Conservation (phyloP, 345 rosid species). For the Corchorus capsularis region DNA sequence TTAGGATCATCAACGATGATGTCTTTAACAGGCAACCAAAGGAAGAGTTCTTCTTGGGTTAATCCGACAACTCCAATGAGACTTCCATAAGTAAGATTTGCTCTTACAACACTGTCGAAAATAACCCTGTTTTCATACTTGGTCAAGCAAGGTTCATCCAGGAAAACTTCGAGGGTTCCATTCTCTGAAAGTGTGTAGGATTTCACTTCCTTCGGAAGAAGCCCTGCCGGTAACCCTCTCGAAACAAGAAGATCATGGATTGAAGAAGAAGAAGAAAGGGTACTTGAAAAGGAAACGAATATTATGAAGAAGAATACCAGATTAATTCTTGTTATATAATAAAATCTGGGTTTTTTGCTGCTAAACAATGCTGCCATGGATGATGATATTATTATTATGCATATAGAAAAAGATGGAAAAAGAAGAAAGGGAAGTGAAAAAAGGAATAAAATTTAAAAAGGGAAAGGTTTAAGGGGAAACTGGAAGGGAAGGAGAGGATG, state of each 20-base stretch:
- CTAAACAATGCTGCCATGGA: constrained; percentile 36
- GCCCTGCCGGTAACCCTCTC: constrained; percentile 81
- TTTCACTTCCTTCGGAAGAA: constrained; percentile 74
- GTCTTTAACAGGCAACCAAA: constrained; percentile 87
- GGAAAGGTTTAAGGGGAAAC: constrained; percentile 18
- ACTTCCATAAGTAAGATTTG: constrained; percentile 77
- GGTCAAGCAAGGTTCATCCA: constrained; percentile 76
- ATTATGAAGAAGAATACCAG: constrained; percentile 10
- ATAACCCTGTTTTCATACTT: constrained; percentile 63
- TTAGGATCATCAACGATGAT: constrained; percentile 74
- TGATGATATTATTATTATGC: background rate
- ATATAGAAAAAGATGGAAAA: constrained; percentile 6
- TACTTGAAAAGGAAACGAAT: constrained; percentile 17
- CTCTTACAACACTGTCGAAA: constrained; percentile 73
- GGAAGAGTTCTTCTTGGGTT: constrained; percentile 75
- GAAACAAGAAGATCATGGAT: constrained; percentile 80
- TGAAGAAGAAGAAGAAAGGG: constrained; percentile 30
- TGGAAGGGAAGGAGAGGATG: constrained; percentile 5
- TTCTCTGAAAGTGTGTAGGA: constrained; percentile 55
- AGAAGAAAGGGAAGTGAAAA: background rate
- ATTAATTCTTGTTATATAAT: background rate
- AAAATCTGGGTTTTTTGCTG: constrained; percentile 23
- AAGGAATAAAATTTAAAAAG: background rate
- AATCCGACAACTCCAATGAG: constrained; percentile 76
- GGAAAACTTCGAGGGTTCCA: constrained; percentile 77